These are phyloP conservation scores for Phyllostachys edulis DNA, from an alignment of 176 grass and related monocot genomes.

Conservation along the genomic window DNA sequence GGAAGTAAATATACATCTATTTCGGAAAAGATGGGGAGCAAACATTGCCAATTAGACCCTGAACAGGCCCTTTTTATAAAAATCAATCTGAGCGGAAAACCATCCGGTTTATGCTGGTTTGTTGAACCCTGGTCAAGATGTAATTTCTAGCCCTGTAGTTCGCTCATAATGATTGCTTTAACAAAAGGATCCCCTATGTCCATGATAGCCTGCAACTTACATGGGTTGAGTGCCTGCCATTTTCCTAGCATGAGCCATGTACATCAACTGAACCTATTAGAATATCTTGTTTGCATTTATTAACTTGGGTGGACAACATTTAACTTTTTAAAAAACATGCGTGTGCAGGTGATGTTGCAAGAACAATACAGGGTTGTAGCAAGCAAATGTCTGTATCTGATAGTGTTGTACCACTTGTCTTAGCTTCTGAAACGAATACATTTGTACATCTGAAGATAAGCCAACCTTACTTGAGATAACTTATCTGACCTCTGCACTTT, in stretches of 20 bases:
- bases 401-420: slow-evolving; percentile 23
- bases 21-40: background rate
- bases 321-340: slow-evolving; percentile 7
- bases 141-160: background rate
- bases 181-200: background rate
- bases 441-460: slow-evolving; percentile 26
- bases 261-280: background rate
- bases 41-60: background rate
- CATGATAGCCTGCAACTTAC: background rate
- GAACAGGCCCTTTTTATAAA: background rate
- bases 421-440: background rate
- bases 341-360: slow-evolving; percentile 47
- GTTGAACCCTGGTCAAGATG: background rate
- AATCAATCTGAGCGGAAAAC: background rate
- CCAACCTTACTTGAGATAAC: slow-evolving; percentile 2
- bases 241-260: background rate
- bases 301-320: slow-evolving; percentile 3
- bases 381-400: slow-evolving; percentile 30
- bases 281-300: background rate
- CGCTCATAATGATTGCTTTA: slow-evolving; percentile 9
- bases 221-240: background rate
- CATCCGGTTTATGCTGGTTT: background rate
- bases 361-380: slow-evolving; percentile 24
- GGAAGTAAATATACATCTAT: background rate
- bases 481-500: background rate